A percentile compares a stretch with the other conserved stretches of the same genome.
phyloP scores from a whole-genome alignment of 2,329 filamentous ascomycete species.

The Colletotrichum liaoningense region DNA sequence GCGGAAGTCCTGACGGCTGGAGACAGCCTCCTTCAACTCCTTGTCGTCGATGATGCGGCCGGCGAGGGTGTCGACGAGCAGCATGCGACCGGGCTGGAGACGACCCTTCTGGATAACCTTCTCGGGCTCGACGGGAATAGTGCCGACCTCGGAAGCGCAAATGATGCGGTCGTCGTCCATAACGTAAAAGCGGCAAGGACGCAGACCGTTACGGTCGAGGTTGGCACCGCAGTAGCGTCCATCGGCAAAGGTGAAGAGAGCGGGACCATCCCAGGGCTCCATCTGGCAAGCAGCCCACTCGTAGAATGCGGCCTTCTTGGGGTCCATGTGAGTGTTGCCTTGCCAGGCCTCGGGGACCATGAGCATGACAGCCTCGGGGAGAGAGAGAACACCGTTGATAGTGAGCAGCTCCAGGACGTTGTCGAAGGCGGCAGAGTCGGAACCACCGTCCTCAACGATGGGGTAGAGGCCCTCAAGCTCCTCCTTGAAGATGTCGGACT shows the following conservation, averaged over 20 bases:
- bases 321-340: constrained; percentile 91
- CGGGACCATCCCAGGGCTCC: constrained; percentile 98
- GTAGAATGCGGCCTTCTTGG: constrained; percentile 96
- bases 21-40: constrained; percentile 89
- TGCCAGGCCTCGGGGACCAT: constrained; percentile 99
- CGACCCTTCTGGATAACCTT: constrained; percentile 92
- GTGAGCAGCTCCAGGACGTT: constrained; percentile 94
- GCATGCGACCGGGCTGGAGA: constrained; percentile 94
- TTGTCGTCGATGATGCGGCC: constrained; percentile 95
- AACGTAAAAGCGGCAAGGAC: constrained; percentile 96
- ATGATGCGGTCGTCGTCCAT: constrained; percentile 97
- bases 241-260: constrained; percentile 96
- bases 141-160: constrained; percentile 95
- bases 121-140: constrained; percentile 91
- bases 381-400: constrained; percentile 94
- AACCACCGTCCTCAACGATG: constrained; percentile 95
- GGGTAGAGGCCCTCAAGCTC: constrained; percentile 92
- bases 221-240: constrained; percentile 97
- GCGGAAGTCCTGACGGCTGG: constrained; percentile 88
- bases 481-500: constrained; percentile 91
- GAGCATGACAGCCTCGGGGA: constrained; percentile 97
- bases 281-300: constrained; percentile 99
- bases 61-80: constrained; percentile 89
- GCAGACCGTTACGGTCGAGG: constrained; percentile 92
- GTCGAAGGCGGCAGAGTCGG: constrained; percentile 96